phyloP scores from a whole-genome alignment of 2,329 filamentous ascomycete species.

The Aspergillus vadensis region DNA sequence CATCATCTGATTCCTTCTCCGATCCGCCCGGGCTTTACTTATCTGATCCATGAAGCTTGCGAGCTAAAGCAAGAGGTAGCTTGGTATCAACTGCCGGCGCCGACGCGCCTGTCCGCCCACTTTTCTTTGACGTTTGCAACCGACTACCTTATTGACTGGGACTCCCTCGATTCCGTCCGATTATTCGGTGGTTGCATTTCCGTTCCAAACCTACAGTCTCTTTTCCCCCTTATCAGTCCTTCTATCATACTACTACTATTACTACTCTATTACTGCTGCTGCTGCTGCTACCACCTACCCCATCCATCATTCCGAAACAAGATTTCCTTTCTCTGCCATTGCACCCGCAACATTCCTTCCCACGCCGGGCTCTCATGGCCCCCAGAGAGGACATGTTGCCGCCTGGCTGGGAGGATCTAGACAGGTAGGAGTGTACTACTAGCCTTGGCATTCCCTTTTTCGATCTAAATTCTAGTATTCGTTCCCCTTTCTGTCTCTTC shows the following conservation, averaged over 20 bases:
- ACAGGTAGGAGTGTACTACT: conserved; percentile 35
- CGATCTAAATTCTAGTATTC: background rate
- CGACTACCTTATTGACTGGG: conserved; percentile 8
- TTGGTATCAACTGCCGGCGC: conserved; percentile 23
- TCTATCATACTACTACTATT: too few species aligned
- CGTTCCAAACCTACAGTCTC: background rate
- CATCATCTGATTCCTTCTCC: background rate
- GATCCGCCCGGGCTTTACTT: conserved; percentile 2
- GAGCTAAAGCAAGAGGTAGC: conserved; percentile 10
- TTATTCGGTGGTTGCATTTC: background rate
- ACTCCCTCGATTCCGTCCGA: conserved; percentile 9
- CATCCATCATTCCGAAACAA: background rate
- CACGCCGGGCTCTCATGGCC: conserved; percentile 40
- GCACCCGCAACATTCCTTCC: conserved; percentile 32
- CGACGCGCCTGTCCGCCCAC: conserved; percentile 19
- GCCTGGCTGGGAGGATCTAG: conserved; percentile 44
- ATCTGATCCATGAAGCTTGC: background rate
- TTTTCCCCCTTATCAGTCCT: too few species aligned
- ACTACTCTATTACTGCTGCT: too few species aligned
- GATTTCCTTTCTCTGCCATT: conserved; percentile 2
- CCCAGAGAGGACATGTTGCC: conserved; percentile 45
- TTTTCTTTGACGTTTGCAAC: conserved; percentile 17
- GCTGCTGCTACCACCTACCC: background rate
- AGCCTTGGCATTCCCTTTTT: conserved; percentile 20
- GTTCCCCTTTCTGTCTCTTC: background rate